Conservation (phyloP, 2,329 filamentous ascomycete species). For the Alternaria tenuissima region DNA sequence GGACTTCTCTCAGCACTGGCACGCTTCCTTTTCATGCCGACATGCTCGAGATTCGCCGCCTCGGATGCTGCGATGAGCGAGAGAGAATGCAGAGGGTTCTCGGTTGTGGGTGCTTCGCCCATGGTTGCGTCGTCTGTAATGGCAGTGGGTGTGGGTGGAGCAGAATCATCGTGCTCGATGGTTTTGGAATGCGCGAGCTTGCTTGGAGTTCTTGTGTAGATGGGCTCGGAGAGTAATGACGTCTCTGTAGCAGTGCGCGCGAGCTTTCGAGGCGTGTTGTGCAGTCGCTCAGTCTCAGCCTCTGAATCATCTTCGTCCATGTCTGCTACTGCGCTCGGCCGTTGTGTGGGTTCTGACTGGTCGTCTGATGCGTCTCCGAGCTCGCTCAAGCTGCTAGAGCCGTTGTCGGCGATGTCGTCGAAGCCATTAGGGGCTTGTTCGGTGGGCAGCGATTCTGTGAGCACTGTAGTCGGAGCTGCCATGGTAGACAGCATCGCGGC, state of each 20-base stretch:
- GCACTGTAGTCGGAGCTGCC: constrained; percentile 29
- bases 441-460: constrained; percentile 23
- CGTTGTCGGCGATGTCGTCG: constrained; percentile 62
- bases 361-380: constrained; percentile 81
- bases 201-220: constrained; percentile 48
- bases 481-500: constrained; percentile 38
- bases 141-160: constrained; percentile 39
- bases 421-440: constrained; percentile 26
- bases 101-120: constrained; percentile 26
- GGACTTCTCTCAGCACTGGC: constrained; percentile 52
- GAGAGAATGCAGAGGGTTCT: constrained; percentile 42
- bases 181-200: constrained; percentile 48
- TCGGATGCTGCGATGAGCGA: constrained; percentile 44
- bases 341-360: constrained; percentile 47
- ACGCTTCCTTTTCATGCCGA: constrained; percentile 57
- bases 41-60: constrained; percentile 40
- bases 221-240: constrained; percentile 44
- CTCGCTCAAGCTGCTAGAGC: constrained; percentile 92
- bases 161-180: constrained; percentile 41
- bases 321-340: constrained; percentile 31
- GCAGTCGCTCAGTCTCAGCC: constrained; percentile 92
- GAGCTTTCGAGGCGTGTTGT: constrained; percentile 79
- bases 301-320: constrained; percentile 74
- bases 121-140: constrained; percentile 24
- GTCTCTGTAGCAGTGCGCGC: constrained; percentile 48